phyloP scores from a whole-genome alignment of 345 rosid genomes.

The Citrus hindsii region DNA sequence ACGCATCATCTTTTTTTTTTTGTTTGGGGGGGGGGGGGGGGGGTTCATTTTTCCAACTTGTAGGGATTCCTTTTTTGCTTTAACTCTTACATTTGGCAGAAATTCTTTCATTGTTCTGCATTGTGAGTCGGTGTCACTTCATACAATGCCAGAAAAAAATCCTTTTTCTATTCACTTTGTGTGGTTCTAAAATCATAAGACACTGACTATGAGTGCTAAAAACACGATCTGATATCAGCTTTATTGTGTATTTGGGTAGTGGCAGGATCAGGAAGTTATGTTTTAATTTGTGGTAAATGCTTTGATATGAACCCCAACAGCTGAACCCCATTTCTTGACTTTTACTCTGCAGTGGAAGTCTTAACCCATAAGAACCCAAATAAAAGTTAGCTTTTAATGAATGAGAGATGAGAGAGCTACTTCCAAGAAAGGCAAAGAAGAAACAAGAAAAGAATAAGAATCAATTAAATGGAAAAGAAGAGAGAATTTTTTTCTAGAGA shows the following conservation, averaged over 20 bases:
- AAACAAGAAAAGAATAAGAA: no score
- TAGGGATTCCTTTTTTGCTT: background rate
- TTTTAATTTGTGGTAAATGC: background rate
- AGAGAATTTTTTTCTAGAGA: no score
- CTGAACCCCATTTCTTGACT: no score
- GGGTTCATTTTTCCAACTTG: background rate
- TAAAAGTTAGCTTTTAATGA: no score
- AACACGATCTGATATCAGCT: background rate
- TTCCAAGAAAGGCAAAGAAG: no score
- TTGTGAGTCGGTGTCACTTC: background rate
- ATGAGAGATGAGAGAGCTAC: no score
- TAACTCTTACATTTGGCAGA: background rate
- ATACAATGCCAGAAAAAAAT: background rate
- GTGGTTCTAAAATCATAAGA: background rate
- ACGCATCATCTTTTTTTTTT: background rate
- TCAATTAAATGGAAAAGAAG: no score
- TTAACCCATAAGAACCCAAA: no score
- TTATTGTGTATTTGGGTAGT: background rate
- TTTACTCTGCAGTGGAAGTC: no score
- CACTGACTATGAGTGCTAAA: background rate
- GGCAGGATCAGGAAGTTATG: background rate
- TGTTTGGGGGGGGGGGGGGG: no score
- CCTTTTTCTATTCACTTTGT: background rate
- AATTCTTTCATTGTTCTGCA: background rate
- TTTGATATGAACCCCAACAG: background rate